Evolutionary conservation across 495 filamentous ascomycete genomes (phyloP).

Genomic region (Trichoderma erinaceum): DNA sequence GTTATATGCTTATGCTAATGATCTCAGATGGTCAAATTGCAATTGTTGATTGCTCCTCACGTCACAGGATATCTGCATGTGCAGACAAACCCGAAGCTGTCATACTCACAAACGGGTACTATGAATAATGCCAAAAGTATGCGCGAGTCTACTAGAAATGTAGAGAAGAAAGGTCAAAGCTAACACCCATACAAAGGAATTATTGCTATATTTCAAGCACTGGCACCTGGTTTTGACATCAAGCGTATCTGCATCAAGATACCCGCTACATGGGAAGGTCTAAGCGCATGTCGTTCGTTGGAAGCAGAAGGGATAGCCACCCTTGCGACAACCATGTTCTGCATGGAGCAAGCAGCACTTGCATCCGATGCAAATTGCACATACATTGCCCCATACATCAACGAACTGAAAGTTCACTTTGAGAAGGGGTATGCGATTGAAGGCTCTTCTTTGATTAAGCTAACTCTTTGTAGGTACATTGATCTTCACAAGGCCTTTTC

Average conservation of each 20-base stretch:
- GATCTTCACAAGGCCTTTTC: conserved; percentile 42
- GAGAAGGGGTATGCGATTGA: conserved; percentile 38
- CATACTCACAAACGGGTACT: conserved; percentile 48
- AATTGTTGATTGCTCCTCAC: conserved; percentile 37
- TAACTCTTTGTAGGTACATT: conserved; percentile 30
- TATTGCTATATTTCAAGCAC: conserved; percentile 39
- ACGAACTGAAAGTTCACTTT: conserved; percentile 59
- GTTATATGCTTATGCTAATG: not conserved
- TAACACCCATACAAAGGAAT: conserved; percentile 18
- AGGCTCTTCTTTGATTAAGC: not conserved
- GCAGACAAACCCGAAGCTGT: conserved; percentile 55
- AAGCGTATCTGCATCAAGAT: conserved; percentile 57
- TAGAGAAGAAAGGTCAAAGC: not conserved
- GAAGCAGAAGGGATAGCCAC: conserved; percentile 47
- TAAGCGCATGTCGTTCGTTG: conserved; percentile 54
- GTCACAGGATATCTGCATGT: conserved; percentile 53
- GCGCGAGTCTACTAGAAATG: conserved; percentile 20
- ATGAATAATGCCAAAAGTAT: conserved; percentile 50
- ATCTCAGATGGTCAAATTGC: not conserved
- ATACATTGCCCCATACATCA: conserved; percentile 59
- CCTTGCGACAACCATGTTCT: conserved; percentile 57
- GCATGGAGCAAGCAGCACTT: conserved; percentile 50
- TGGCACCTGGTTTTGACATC: conserved; percentile 44
- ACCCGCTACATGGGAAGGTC: conserved; percentile 57
- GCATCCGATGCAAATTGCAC: conserved; percentile 52